phyloP scores from a whole-genome alignment of 257 asterid species.

The Solanum sejunctum region DNA sequence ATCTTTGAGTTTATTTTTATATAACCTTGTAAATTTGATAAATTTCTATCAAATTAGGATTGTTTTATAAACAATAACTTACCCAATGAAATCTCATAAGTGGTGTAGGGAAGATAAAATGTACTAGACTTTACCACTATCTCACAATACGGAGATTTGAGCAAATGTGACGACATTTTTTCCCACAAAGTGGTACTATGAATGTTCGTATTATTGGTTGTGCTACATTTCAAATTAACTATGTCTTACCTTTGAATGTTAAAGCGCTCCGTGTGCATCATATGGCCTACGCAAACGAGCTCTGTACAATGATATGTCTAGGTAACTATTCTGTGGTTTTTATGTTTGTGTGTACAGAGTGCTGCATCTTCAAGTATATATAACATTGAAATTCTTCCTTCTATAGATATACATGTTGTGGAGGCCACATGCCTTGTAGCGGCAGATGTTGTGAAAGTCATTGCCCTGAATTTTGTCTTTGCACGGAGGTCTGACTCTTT shows the following conservation, averaged over 20 bases:
- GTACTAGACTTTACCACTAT: too few relatives aligned
- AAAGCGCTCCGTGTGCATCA: constrained; percentile 30
- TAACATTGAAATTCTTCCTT: neutral
- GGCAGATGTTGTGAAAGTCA: constrained; percentile 29
- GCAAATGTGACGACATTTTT: neutral
- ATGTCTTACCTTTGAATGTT: neutral
- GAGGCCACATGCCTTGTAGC: constrained; percentile 37
- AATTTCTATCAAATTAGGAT: too few relatives aligned
- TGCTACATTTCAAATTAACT: neutral
- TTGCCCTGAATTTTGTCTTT: constrained; percentile 34
- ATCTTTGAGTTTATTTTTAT: neutral
- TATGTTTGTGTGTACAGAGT: neutral
- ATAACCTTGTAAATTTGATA: neutral
- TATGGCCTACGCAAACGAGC: constrained; percentile 31
- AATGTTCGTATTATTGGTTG: neutral
- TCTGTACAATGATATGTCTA: constrained; percentile 26
- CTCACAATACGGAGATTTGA: neutral
- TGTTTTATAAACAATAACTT: neutral
- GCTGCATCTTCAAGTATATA: neutral
- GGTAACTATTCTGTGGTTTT: constrained; percentile 1
- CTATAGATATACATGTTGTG: constrained; percentile 25
- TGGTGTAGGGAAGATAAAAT: too few relatives aligned
- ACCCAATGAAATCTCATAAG: too few relatives aligned
- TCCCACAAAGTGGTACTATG: neutral
- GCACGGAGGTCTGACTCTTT: constrained; percentile 19